Conservation (phyloP, 768 basidiomycete species). For the Amyloporia xantha region DNA sequence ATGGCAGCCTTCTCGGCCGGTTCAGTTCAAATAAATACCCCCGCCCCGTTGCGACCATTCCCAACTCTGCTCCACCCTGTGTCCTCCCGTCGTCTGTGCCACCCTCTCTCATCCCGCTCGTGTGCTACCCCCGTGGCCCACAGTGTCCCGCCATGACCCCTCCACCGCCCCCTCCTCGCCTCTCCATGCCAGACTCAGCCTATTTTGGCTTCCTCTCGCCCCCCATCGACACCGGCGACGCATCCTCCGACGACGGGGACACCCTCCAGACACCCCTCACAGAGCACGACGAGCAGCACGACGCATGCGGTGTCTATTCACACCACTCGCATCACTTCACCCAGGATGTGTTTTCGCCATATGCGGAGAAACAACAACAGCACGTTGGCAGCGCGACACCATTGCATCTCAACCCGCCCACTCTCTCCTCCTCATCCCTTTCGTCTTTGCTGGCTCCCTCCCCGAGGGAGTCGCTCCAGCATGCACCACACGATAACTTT, state of each 20-base stretch:
- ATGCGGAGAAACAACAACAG: not conserved
- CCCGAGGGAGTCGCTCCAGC: constrained; percentile 5
- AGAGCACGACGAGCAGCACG: constrained; percentile 24
- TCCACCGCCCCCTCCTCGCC: not conserved
- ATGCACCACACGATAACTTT: constrained; percentile 8
- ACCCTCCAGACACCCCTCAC: constrained; percentile 35
- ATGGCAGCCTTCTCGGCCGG: constrained; percentile 3
- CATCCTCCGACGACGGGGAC: constrained; percentile 36
- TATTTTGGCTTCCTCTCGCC: constrained; percentile 26
- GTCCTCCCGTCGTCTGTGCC: constrained; percentile 11
- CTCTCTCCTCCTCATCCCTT: not conserved
- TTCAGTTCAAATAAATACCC: constrained; percentile 13
- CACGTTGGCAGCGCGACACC: not conserved
- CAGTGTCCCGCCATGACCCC: constrained; percentile 1
- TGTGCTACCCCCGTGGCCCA: not conserved
- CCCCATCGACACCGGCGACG: constrained; percentile 25
- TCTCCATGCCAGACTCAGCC: constrained; percentile 8
- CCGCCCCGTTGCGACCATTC: not conserved
- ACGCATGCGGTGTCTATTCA: constrained; percentile 18
- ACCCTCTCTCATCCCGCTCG: constrained; percentile 8
- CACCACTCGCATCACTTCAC: constrained; percentile 13
- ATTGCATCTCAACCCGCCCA: not conserved
- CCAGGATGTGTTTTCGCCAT: not conserved
- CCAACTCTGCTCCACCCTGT: constrained; percentile 2
- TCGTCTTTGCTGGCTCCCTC: constrained; percentile 4